phyloP scores from a whole-genome alignment of 768 basidiomycete genomes.

The Auriscalpium orientale region DNA sequence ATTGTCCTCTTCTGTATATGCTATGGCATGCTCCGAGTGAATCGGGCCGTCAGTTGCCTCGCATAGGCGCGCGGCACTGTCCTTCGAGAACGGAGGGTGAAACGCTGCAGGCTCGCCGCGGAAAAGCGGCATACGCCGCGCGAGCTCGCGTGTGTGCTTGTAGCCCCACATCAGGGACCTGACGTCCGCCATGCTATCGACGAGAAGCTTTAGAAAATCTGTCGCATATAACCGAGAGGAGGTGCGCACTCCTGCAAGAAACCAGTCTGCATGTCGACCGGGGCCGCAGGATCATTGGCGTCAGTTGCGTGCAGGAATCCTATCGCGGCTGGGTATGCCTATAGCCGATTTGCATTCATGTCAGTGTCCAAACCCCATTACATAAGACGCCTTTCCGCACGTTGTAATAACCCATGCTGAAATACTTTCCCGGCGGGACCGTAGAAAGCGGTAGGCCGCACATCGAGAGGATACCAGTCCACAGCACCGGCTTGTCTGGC shows the following conservation, averaged over 20 bases:
- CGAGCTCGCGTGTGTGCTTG: constrained; percentile 44
- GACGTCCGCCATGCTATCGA: constrained; percentile 19
- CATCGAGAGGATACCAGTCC: constrained; percentile 35
- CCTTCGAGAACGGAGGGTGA: constrained; percentile 22
- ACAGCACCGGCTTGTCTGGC: constrained; percentile 49
- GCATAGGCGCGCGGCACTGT: constrained; percentile 18
- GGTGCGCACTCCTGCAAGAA: background rate
- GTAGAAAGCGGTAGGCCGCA: constrained; percentile 15
- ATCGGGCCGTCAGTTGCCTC: constrained; percentile 13
- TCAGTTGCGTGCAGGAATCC: constrained; percentile 17
- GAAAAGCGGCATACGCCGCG: constrained; percentile 38
- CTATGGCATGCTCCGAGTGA: constrained; percentile 16
- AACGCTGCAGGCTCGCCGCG: constrained; percentile 18
- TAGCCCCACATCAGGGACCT: constrained; percentile 42
- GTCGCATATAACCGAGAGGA: background rate
- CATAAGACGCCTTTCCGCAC: background rate
- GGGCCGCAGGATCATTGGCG: constrained; percentile 10
- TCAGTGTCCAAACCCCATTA: background rate
- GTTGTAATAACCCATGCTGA: background rate
- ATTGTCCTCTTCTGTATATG: constrained; percentile 26
- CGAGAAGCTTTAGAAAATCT: background rate
- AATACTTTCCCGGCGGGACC: background rate
- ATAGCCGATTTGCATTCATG: constrained; percentile 4
- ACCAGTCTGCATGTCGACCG: constrained; percentile 13
- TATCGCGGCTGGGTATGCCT: constrained; percentile 12